Evolutionary conservation across 2,329 filamentous ascomycete genomes (phyloP).

Genomic region (Lachnellula arida): DNA sequence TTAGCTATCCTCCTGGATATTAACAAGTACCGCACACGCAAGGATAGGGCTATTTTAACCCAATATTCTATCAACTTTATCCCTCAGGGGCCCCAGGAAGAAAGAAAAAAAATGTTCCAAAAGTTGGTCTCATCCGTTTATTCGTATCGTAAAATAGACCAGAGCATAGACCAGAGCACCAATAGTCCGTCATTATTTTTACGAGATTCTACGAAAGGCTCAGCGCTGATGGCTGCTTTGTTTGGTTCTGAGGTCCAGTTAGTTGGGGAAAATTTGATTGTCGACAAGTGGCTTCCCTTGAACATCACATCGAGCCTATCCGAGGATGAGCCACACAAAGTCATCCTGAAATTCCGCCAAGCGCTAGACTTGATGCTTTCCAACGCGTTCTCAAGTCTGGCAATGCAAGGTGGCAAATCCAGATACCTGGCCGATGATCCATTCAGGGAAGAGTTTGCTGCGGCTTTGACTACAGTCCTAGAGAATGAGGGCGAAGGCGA

Average conservation of each 20-base stretch:
- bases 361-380: background rate
- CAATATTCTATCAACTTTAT: conserved; percentile 1
- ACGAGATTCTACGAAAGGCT: conserved; percentile 5
- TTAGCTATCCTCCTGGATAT: conserved; percentile 29
- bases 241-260: background rate
- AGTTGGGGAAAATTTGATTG: background rate
- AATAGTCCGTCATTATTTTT: background rate
- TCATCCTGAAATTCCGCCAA: background rate
- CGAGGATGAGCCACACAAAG: background rate
- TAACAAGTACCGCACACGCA: background rate
- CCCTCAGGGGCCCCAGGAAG: background rate
- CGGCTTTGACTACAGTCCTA: background rate
- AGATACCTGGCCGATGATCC: background rate
- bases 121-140: background rate
- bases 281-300: background rate
- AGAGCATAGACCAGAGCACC: background rate
- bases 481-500: background rate
- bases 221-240: conserved; percentile 3
- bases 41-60: background rate
- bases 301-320: background rate
- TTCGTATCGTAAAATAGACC: background rate
- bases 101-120: background rate
- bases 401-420: background rate
- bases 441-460: background rate
- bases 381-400: background rate